Conservation (phyloP, 164 flowering plant genomes). For the Platanus orientalis region DNA sequence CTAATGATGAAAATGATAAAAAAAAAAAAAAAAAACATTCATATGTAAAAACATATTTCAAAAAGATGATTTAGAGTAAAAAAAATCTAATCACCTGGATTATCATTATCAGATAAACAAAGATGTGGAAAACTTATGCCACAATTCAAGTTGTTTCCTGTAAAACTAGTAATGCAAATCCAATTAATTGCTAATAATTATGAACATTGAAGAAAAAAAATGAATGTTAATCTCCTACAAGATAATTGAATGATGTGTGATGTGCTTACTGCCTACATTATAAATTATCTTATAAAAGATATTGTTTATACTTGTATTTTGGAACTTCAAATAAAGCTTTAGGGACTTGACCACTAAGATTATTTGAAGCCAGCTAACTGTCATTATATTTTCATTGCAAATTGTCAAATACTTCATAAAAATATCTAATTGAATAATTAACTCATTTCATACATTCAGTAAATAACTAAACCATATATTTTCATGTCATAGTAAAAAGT, state of each 20-base stretch:
- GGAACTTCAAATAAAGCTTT: constrained; percentile 46
- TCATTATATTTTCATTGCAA: constrained; percentile 17
- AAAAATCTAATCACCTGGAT: constrained; percentile 1
- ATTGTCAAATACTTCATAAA: constrained; percentile 7
- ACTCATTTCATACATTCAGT: not conserved
- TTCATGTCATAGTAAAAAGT: too few relatives aligned
- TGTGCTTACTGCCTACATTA: too few relatives aligned
- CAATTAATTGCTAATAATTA: constrained; percentile 1
- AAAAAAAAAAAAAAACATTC: too few relatives aligned
- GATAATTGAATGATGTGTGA: not conserved
- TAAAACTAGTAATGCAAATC: constrained; percentile 42
- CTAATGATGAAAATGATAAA: not conserved
- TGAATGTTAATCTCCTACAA: too few relatives aligned
- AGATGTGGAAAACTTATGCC: too few relatives aligned
- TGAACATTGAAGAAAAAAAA: not conserved
- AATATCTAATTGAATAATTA: not conserved
- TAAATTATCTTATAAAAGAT: constrained; percentile 1
- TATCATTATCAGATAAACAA: constrained; percentile 64
- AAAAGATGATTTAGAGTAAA: not conserved
- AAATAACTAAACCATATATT: constrained; percentile 1
- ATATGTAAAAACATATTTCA: not conserved
- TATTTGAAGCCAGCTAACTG: constrained; percentile 77
- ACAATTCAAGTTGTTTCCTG: too few relatives aligned
- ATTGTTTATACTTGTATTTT: constrained; percentile 59
- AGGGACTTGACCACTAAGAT: constrained; percentile 69